Conservation (phyloP, 2,329 filamentous ascomycete species). For the Penicillium brevicompactum region DNA sequence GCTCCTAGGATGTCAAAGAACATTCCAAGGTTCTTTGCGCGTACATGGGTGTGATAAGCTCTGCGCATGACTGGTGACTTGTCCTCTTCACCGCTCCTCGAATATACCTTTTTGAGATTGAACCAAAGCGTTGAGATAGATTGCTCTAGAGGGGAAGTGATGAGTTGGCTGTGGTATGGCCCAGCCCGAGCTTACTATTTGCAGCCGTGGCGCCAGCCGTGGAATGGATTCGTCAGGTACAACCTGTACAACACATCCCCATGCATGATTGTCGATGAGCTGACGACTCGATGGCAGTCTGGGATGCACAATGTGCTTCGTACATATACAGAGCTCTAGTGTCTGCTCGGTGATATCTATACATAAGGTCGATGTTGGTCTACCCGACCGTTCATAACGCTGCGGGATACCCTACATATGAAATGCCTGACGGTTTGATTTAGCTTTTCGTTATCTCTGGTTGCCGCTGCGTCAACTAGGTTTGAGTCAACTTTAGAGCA, state of each 20-base stretch:
- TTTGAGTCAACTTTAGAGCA: background rate
- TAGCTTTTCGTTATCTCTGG: background rate
- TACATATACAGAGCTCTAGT: background rate
- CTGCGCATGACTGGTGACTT: conserved; percentile 5
- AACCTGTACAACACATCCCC: conserved; percentile 10
- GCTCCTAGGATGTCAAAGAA: conserved; percentile 2
- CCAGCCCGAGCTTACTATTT: background rate
- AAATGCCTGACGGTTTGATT: background rate
- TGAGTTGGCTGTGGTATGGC: conserved; percentile 5
- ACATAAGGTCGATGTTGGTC: conserved; percentile 1
- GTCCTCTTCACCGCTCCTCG: conserved; percentile 11
- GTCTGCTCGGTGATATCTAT: background rate
- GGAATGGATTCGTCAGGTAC: conserved; percentile 8
- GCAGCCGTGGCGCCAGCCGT: background rate
- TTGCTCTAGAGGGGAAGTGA: background rate
- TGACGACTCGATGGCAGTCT: background rate
- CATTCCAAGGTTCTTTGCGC: background rate
- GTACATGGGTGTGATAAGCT: background rate
- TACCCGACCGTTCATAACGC: conserved; percentile 1
- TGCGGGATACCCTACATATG: background rate
- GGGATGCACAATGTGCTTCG: background rate
- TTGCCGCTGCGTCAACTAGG: background rate
- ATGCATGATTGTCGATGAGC: conserved; percentile 2
- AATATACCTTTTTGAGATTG: background rate
- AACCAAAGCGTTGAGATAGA: background rate